Conservation (phyloP, 371 early-diverging fungal genomes). For the Actinomucor elegans region DNA sequence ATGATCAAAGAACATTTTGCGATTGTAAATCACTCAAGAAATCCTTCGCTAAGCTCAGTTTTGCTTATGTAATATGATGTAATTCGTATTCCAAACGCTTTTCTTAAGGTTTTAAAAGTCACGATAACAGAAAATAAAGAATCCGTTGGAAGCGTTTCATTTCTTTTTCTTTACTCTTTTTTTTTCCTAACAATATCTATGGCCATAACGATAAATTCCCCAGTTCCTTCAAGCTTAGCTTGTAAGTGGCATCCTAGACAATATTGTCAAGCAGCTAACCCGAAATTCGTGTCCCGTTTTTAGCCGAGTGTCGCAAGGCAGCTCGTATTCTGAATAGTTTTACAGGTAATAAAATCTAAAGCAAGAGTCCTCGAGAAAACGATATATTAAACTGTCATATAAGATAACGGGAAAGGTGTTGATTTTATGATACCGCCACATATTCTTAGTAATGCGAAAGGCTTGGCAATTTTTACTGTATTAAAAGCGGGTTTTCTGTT, state of each 20-base stretch:
- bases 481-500: constrained; percentile 88
- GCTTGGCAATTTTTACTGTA: constrained; percentile 84
- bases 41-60: too few relatives aligned
- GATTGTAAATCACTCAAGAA: too few relatives aligned
- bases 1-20: too few relatives aligned
- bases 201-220: constrained; percentile 29
- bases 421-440: constrained; percentile 64
- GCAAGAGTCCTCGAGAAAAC: background rate
- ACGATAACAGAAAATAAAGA: too few relatives aligned
- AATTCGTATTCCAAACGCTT: too few relatives aligned
- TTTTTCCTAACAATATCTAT: background rate
- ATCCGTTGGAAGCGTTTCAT: too few relatives aligned
- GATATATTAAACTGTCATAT: background rate
- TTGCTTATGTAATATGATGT: too few relatives aligned
- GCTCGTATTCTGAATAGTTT: constrained; percentile 62
- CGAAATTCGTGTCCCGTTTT: background rate
- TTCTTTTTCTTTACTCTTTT: constrained; percentile 1
- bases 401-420: constrained; percentile 44
- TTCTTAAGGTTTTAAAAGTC: too few relatives aligned
- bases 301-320: constrained; percentile 56
- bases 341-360: constrained; percentile 28
- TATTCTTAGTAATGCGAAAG: constrained; percentile 68
- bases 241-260: constrained; percentile 19
- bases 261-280: background rate
- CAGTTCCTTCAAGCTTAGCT: constrained; percentile 36